Base-by-base conservation (phyloP, 2,329 filamentous ascomycete genomes). In the Fusarium foetens region DNA sequence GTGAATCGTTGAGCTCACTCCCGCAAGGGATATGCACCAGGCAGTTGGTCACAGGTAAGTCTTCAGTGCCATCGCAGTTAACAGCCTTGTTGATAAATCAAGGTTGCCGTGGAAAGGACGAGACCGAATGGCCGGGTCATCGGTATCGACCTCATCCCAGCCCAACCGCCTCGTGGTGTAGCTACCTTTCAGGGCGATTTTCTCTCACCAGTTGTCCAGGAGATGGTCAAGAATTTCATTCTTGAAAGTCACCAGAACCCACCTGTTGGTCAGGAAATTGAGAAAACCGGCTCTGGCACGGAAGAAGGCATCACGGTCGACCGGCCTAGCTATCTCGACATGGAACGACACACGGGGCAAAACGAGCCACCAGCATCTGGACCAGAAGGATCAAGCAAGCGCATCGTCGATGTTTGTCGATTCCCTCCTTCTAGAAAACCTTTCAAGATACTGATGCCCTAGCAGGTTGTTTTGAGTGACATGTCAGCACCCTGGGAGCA, bases 401-500 rank as follows among this genome's bases (percentile, higher is more conserved):
- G 89, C 89, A 78, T 80, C 60, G 95, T 98, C 73, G 94, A 98
- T 85, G 88, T 89, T 78, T 77, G 86, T 83, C 39, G 16, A 48
- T 39, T 12, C 48, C 10, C 42, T 52, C 38, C 21, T 38, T 16
- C 31, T 25, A 12, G 27, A 33, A 29, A 25, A 19, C 27, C 41
- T 12, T n/a, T 39, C 49, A 27, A 33, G 8, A 38, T 35, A 42
- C 75, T 79, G 58, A 80, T 58, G 5, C 19, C 6, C 38, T 6
- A 41, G 25, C 70, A 90, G 88, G 90, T 99, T 79, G 94, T 99
- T 80, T 86, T 99, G 80, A 97, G 94, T 90, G 96, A 99, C 89
- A 99, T 99, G 96, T 99, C 91, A 90, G 95, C 88, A 88, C 95
- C 96, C 92, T 98, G 94, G 94, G 87, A 90, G 78, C 93, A 93